These are phyloP conservation scores for Dactylonectria estremocensis DNA, from an alignment of 2,329 filamentous ascomycete genomes.

Conservation along the genomic window DNA sequence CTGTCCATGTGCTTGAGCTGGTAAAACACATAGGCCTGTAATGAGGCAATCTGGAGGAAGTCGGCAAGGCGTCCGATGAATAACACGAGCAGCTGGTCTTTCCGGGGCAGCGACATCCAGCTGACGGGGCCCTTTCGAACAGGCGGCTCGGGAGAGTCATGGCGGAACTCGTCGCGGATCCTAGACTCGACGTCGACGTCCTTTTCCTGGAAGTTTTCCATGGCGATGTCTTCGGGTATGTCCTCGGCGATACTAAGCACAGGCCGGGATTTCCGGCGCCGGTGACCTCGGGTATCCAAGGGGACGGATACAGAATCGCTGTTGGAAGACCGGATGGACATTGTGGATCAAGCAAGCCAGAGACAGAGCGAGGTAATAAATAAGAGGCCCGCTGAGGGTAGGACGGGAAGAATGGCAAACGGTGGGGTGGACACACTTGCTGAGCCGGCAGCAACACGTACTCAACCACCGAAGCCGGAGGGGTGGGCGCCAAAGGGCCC, in stretches of 20 bases:
- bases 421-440: conserved; percentile 4
- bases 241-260: conserved; percentile 6
- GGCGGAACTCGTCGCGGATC: neutral
- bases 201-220: conserved; percentile 26
- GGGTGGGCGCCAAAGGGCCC: neutral
- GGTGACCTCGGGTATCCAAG: conserved; percentile 27
- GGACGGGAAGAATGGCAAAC: conserved; percentile 19
- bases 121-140: conserved; percentile 62
- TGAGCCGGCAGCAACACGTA: conserved; percentile 3
- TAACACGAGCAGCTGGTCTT: conserved; percentile 78
- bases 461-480: neutral
- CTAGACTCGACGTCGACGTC: conserved; percentile 23
- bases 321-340: conserved; percentile 25
- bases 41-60: conserved; percentile 78
- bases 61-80: conserved; percentile 81
- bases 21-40: conserved; percentile 83
- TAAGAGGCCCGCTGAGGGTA: neutral
- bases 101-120: conserved; percentile 80
- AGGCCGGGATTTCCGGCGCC: conserved; percentile 31
- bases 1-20: conserved; percentile 78
- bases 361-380: conserved; percentile 10
- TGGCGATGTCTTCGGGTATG: conserved; percentile 7
- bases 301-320: conserved; percentile 19
- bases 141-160: conserved; percentile 8
- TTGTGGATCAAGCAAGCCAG: conserved; percentile 3